Base-by-base conservation (phyloP, 495 filamentous ascomycete genomes). In the Penicillium egyptiacum region DNA sequence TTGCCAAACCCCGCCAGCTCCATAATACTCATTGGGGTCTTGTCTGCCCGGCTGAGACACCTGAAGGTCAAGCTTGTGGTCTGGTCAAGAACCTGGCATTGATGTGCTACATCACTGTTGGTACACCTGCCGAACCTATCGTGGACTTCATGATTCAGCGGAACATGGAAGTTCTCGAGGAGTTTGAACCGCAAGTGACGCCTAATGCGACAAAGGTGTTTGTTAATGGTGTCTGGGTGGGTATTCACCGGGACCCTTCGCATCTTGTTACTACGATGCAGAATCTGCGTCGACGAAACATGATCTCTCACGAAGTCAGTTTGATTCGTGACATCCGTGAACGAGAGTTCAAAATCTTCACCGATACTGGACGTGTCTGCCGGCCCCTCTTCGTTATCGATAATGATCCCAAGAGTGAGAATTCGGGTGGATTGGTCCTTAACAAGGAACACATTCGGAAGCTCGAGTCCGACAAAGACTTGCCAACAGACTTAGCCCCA, bases 1-100 rank as follows among this genome's bases (percentile, higher is more conserved):
- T 99, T 60, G 95, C 95, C 40, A 98, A 98, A 71, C 94, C 94
- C 4, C 89, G 94, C 48, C 95, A 98, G 73, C 84, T 99, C 45
- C 94, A 99, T 77, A 98, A 98, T 71, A 97, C 94, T 0, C 94
- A 99, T 70, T 99, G 95, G 95, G 94, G 94, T 50, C 76, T 98
- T 58, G 93, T 99, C 6, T 99, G 94, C 70, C 94, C 94, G 22
- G 94, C 94, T 23, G 94, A 99, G 67, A 99, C 94, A 16, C 94
- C 94, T 8, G 94, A 99, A 83, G 94, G 94, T 58, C 95, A 99
- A 69, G 94, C 94, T 71, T 99, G 94, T 76, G 94, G 94, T 71
- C 74, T 99, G 56, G 95, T 99, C 71, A 99, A 99, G 79, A 99
- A 99, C 63, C 69, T 99, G 67, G 89, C 95, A 4, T 82, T 99